A percentile compares a stretch with the other conserved stretches of the same genome.
Evolutionary conservation across 2,329 filamentous ascomycete species (phyloP).

Genomic region (Ilyonectria robusta): DNA sequence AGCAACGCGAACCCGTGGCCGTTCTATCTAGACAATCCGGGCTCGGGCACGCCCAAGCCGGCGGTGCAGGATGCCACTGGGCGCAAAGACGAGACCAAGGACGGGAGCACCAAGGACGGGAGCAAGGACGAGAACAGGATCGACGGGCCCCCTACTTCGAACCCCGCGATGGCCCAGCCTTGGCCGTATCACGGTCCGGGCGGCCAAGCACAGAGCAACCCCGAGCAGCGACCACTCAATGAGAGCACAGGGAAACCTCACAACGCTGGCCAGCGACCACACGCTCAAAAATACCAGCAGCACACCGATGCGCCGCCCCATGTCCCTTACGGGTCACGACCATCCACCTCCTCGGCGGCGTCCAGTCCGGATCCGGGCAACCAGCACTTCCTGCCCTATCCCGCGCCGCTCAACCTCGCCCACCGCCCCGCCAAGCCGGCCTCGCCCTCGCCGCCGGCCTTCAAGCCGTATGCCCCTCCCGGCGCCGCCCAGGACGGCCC

Average conservation of each 20-base stretch:
- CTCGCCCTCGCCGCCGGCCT: slow-evolving; percentile 40
- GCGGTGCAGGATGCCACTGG: slow-evolving; percentile 16
- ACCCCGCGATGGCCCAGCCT: slow-evolving; percentile 47
- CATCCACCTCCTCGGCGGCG: slow-evolving; percentile 25
- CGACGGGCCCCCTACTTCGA: neutral
- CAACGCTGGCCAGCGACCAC: slow-evolving; percentile 23
- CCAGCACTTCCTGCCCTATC: slow-evolving; percentile 36
- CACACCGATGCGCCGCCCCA: slow-evolving; percentile 22
- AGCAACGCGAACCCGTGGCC: slow-evolving; percentile 49
- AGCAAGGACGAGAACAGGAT: slow-evolving; percentile 16
- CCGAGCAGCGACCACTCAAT: slow-evolving; percentile 13
- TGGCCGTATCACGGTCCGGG: slow-evolving; percentile 53
- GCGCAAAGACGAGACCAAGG: slow-evolving; percentile 22
- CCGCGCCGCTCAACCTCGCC: slow-evolving; percentile 48
- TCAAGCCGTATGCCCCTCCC: slow-evolving; percentile 50
- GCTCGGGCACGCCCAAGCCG: slow-evolving; percentile 16
- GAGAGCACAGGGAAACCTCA: slow-evolving; percentile 2
- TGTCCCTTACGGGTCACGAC: slow-evolving; percentile 36
- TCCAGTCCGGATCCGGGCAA: slow-evolving; percentile 30
- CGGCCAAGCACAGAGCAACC: slow-evolving; percentile 1
- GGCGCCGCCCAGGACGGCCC: slow-evolving; percentile 31
- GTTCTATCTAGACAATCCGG: slow-evolving; percentile 47
- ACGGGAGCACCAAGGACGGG: neutral
- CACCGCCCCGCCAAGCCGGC: slow-evolving; percentile 42
- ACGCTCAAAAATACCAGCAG: slow-evolving; percentile 15